Evolutionary conservation across 139 green algal species (phyloP).

Genomic region (Chlorella ohadii): DNA sequence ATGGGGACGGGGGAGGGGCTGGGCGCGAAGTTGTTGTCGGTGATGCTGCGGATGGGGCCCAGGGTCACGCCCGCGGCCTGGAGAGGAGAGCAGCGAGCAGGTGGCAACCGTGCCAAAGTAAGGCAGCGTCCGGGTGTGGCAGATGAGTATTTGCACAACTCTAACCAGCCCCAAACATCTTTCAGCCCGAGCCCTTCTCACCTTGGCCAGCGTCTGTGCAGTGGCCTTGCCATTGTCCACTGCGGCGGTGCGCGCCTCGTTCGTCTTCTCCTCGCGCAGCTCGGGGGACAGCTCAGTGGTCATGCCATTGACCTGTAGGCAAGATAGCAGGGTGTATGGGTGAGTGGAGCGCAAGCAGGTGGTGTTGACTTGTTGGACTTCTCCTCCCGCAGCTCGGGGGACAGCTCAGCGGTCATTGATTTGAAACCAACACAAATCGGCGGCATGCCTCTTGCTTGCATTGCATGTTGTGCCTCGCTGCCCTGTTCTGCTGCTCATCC

Average conservation of each 20-base stretch:
- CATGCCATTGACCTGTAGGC: not conserved
- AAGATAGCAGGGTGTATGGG: too few species aligned
- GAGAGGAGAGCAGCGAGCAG: not conserved
- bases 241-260: not conserved
- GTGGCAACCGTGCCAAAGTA: too few species aligned
- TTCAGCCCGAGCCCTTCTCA: too few species aligned
- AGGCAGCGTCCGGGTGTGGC: too few species aligned
- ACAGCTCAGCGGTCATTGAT: constrained; percentile 12
- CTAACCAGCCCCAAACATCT: too few species aligned
- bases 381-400: not conserved
- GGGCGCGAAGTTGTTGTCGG: constrained; percentile 2
- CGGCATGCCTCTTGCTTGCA: too few species aligned
- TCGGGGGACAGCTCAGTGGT: constrained; percentile 10
- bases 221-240: not conserved
- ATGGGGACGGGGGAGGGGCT: not conserved
- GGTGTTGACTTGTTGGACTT: constrained; percentile 8
- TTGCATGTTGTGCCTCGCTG: too few species aligned
- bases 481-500: too few species aligned
- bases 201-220: constrained; percentile 3
- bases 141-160: too few species aligned
- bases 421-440: too few species aligned
- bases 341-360: too few species aligned
- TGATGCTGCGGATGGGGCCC: constrained; percentile 9
- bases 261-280: not conserved
- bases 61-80: constrained; percentile 19